A percentile compares a stretch with the other conserved stretches of the same genome.
Conservation (phyloP, 768 basidiomycete species). For the Hebeloma cylindrosporum region DNA sequence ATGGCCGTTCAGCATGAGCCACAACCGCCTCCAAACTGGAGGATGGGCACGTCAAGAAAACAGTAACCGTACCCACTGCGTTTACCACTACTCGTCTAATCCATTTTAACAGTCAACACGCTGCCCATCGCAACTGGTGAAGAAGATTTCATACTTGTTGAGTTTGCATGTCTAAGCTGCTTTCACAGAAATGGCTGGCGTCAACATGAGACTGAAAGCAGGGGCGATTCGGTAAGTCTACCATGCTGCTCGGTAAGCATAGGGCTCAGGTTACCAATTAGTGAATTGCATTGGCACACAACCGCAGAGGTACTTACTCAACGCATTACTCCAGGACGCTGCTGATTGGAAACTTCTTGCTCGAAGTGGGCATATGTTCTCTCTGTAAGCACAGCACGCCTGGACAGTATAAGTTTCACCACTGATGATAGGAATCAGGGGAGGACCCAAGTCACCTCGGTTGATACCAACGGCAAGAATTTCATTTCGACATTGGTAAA, state of each 20-base stretch:
- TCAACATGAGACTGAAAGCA: conserved; percentile 53
- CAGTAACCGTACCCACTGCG: conserved; percentile 43
- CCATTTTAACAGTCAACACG: conserved; percentile 32
- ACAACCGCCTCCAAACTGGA: conserved; percentile 57
- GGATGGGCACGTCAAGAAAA: conserved; percentile 58
- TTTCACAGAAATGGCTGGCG: conserved; percentile 30
- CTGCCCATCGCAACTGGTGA: conserved; percentile 47
- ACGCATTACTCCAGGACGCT: not conserved
- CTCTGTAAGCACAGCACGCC: conserved; percentile 24
- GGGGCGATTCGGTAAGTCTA: conserved; percentile 45
- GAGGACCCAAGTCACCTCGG: conserved; percentile 44
- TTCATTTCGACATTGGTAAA: conserved; percentile 52
- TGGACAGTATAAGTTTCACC: too few species aligned
- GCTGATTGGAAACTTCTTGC: not conserved
- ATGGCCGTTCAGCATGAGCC: conserved; percentile 64
- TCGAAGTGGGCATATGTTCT: conserved; percentile 52
- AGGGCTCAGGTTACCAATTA: conserved; percentile 18
- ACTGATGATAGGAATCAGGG: too few species aligned
- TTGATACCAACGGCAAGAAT: conserved; percentile 50
- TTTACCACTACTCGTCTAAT: not conserved
- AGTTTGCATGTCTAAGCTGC: not conserved
- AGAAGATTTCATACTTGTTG: not conserved
- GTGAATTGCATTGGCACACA: conserved; percentile 57
- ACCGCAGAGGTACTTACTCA: conserved; percentile 39
- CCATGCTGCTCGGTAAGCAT: not conserved